Conservation (phyloP, 192 early-diverging fungal species). For the Helicostylum pulchrum region DNA sequence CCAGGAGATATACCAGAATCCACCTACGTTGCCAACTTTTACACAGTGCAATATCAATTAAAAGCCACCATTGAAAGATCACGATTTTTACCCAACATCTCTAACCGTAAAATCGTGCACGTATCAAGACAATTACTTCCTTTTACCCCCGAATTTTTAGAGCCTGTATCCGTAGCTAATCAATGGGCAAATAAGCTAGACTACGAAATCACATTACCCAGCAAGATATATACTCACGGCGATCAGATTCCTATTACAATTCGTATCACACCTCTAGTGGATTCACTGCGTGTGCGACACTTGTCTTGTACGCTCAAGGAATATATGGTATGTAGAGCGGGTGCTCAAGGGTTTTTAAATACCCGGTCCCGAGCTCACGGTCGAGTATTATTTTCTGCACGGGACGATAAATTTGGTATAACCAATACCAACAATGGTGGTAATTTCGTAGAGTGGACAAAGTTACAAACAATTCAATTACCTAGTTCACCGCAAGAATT, state of each 20-base stretch:
- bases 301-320: slow-evolving; percentile 54
- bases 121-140: slow-evolving; percentile 48
- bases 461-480: slow-evolving; percentile 9
- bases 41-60: slow-evolving; percentile 48
- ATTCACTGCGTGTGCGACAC: slow-evolving; percentile 40
- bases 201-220: slow-evolving; percentile 53
- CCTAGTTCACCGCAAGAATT: slow-evolving; percentile 11
- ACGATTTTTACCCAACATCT: slow-evolving; percentile 49
- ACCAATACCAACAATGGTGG: neutral
- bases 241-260: slow-evolving; percentile 48
- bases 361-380: slow-evolving; percentile 12
- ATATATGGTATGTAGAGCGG: slow-evolving; percentile 43
- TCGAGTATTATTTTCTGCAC: neutral
- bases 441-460: slow-evolving; percentile 18
- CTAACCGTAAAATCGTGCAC: slow-evolving; percentile 25
- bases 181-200: slow-evolving; percentile 50
- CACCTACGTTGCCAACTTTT: slow-evolving; percentile 39
- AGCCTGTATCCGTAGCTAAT: slow-evolving; percentile 49
- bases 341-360: slow-evolving; percentile 11
- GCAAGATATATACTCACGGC: slow-evolving; percentile 48
- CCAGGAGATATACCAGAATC: slow-evolving; percentile 60
- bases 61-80: slow-evolving; percentile 52
- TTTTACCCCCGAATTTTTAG: slow-evolving; percentile 44
- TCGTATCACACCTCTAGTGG: slow-evolving; percentile 39
- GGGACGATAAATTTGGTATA: slow-evolving; percentile 11